These are phyloP conservation scores for Phragmites australis DNA, from an alignment of 176 grass and related monocot genomes.

Conservation along the genomic window DNA sequence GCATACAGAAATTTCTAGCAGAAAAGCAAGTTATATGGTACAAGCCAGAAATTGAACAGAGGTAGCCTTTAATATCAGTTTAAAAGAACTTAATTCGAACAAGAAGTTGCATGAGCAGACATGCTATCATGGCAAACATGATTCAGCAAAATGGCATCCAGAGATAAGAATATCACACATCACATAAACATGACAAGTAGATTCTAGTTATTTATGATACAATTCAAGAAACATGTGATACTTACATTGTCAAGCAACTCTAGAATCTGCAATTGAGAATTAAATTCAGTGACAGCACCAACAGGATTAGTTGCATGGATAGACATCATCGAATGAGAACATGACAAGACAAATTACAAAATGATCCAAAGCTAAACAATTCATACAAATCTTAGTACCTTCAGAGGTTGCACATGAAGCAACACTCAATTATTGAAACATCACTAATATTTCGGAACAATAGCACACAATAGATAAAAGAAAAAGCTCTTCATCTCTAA, in stretches of 20 bases:
- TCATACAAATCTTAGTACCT: not conserved
- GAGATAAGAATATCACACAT: not conserved
- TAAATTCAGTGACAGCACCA: slow-evolving; percentile 69
- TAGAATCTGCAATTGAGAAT: slow-evolving; percentile 91
- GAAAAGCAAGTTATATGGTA: not conserved
- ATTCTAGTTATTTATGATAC: not conserved
- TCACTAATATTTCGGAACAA: not conserved
- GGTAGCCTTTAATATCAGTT: not conserved
- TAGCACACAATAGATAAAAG: not conserved
- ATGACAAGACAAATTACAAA: slow-evolving; percentile 1
- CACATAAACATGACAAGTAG: not conserved
- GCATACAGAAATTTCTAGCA: not conserved
- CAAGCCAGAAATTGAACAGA: not conserved
- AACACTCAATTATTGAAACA: not conserved
- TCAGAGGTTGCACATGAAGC: not conserved
- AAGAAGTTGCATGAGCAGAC: not conserved
- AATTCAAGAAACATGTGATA: slow-evolving; percentile 14
- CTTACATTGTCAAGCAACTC: slow-evolving; percentile 98
- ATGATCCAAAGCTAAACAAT: not conserved
- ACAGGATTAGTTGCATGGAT: slow-evolving; percentile 71
- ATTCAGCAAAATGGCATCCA: not conserved
- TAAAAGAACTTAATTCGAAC: not conserved
- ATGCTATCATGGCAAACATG: not conserved
- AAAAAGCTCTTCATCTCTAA: not conserved
- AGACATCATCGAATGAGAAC: slow-evolving; percentile 36